A percentile compares a stretch with the other conserved stretches of the same genome.
Evolutionary conservation across 495 filamentous ascomycete genomes (phyloP).

Genomic region (Hypoxylon trugodes): DNA sequence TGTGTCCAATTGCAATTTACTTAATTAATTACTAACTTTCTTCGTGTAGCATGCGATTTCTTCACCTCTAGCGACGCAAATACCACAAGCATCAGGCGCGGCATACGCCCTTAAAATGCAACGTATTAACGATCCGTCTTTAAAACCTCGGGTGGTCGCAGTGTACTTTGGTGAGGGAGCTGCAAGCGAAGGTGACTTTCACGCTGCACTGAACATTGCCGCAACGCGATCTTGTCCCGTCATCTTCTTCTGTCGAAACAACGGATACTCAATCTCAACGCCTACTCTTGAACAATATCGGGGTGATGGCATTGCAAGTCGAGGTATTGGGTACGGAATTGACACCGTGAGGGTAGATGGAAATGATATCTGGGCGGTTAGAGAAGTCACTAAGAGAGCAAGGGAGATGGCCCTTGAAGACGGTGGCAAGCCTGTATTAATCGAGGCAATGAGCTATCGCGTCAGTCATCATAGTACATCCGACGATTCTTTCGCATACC

Average conservation of each 20-base stretch:
- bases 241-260: slow-evolving; percentile 96
- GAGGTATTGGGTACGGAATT: slow-evolving; percentile 96
- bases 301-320: slow-evolving; percentile 93
- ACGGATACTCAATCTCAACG: slow-evolving; percentile 95
- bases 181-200: slow-evolving; percentile 96
- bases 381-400: slow-evolving; percentile 82
- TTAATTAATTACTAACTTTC: neutral
- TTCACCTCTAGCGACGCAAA: slow-evolving; percentile 91
- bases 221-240: slow-evolving; percentile 91
- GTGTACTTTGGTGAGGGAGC: slow-evolving; percentile 99
- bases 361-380: slow-evolving; percentile 95
- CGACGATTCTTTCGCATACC: slow-evolving; percentile 98
- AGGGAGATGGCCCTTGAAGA: slow-evolving; percentile 78
- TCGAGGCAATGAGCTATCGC: slow-evolving; percentile 98
- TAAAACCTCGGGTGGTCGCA: slow-evolving; percentile 73
- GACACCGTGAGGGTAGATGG: slow-evolving; percentile 96
- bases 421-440: slow-evolving; percentile 81
- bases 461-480: slow-evolving; percentile 96
- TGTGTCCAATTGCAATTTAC: neutral
- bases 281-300: slow-evolving; percentile 96
- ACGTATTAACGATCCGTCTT: slow-evolving; percentile 71
- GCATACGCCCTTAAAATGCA: slow-evolving; percentile 95
- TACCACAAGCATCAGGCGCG: slow-evolving; percentile 92
- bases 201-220: slow-evolving; percentile 95
- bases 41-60: slow-evolving; percentile 82